Evolutionary conservation across 2,329 filamentous ascomycete genomes (phyloP).

Genomic region (Nothophoma quercina): DNA sequence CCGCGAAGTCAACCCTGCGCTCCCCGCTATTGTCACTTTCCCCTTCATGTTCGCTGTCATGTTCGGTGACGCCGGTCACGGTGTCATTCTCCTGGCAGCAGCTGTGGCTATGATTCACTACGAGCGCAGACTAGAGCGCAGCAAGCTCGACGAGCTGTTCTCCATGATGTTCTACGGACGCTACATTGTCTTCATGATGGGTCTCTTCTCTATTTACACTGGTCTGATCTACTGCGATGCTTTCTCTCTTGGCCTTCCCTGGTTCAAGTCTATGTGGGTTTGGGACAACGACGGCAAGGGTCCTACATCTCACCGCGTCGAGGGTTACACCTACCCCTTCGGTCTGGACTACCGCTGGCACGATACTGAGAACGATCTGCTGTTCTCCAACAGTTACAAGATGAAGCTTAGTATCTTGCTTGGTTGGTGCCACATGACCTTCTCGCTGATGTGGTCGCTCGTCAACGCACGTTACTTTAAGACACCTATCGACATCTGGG

Average conservation of each 20-base stretch:
- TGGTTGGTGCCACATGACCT: constrained; percentile 99
- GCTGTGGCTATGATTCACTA: constrained; percentile 95
- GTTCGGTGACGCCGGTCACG: constrained; percentile 98
- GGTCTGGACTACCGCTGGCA: constrained; percentile 98
- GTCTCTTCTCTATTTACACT: constrained; percentile 94
- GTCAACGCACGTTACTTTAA: constrained; percentile 96
- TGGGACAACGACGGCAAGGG: constrained; percentile 74
- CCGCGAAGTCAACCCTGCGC: constrained; percentile 93
- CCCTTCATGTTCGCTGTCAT: constrained; percentile 99
- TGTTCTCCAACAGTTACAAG: constrained; percentile 99
- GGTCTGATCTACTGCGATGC: constrained; percentile 97
- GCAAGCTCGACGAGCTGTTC: constrained; percentile 96
- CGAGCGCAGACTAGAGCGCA: constrained; percentile 80
- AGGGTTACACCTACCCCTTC: constrained; percentile 89
- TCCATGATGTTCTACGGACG: constrained; percentile 99
- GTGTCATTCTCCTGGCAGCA: constrained; percentile 83
- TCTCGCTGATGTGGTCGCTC: constrained; percentile 90
- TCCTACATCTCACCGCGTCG: constrained; percentile 69
- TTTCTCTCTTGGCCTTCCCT: constrained; percentile 90
- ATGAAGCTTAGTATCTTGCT: constrained; percentile 99
- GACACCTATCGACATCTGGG: constrained; percentile 93
- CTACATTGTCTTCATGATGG: constrained; percentile 99
- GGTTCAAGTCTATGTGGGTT: constrained; percentile 90
- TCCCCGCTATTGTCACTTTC: constrained; percentile 96
- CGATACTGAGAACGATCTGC: constrained; percentile 88